These are phyloP conservation scores for Mortierella antarctica DNA, from an alignment of 192 early-diverging fungal genomes.

Conservation along the genomic window DNA sequence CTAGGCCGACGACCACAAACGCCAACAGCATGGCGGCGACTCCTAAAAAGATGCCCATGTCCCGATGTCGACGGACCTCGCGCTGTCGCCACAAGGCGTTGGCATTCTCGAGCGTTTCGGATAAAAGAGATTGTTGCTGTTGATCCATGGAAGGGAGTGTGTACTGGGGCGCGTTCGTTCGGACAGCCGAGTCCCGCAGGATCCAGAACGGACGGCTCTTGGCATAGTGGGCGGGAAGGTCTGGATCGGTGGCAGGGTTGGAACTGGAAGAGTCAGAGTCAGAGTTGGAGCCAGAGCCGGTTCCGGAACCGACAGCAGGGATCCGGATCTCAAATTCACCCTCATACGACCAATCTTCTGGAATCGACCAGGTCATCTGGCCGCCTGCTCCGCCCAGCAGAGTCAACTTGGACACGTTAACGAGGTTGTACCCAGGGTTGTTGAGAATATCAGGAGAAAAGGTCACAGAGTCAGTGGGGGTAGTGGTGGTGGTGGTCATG, in stretches of 20 bases:
- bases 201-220: constrained; percentile 33
- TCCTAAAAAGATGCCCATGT: constrained; percentile 32
- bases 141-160: constrained; percentile 17
- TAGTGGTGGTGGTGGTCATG: neutral
- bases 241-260: neutral
- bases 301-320: constrained; percentile 1
- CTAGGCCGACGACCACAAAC: constrained; percentile 22
- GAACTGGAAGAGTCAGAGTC: neutral
- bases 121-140: neutral
- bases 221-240: neutral
- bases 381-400: constrained; percentile 16
- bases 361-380: constrained; percentile 31
- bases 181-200: constrained; percentile 27
- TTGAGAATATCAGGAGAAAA: constrained; percentile 19
- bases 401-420: neutral
- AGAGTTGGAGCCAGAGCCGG: neutral
- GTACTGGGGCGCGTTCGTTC: constrained; percentile 14
- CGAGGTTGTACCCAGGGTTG: constrained; percentile 22
- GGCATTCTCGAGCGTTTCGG: neutral
- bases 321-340: constrained; percentile 45
- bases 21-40: constrained; percentile 31
- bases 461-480: neutral
- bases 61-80: neutral
- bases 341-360: constrained; percentile 45
- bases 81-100: neutral